phyloP scores from a whole-genome alignment of 345 rosid genomes.

The Hibiscus mutabilis region DNA sequence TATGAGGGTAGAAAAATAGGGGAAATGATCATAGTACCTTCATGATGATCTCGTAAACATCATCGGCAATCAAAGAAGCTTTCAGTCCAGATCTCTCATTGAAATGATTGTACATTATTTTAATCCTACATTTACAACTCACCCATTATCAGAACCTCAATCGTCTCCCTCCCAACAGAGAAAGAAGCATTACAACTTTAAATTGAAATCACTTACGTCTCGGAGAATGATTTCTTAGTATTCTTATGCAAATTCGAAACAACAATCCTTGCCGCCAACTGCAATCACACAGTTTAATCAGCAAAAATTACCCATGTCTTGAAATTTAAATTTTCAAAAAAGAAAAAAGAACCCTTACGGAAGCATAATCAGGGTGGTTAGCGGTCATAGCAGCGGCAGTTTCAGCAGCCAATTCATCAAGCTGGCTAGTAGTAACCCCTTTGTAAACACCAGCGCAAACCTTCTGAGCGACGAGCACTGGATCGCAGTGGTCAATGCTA shows the following conservation, averaged over 20 bases:
- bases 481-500: slow-evolving; percentile 84
- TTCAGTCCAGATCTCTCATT: slow-evolving; percentile 70
- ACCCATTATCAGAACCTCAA: not conserved
- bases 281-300: slow-evolving; percentile 11
- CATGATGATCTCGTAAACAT: slow-evolving; percentile 82
- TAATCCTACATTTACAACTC: slow-evolving; percentile 44
- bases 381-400: slow-evolving; percentile 96
- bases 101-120: slow-evolving; percentile 74
- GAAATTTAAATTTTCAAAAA: not conserved
- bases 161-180: not conserved
- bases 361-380: slow-evolving; percentile 94
- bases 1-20: no score
- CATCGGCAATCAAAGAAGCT: slow-evolving; percentile 85
- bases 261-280: slow-evolving; percentile 97
- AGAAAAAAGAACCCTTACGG: slow-evolving; percentile 28
- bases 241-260: slow-evolving; percentile 97
- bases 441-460: slow-evolving; percentile 96
- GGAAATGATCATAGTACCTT: slow-evolving; percentile 32
- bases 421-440: slow-evolving; percentile 94
- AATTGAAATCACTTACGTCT: slow-evolving; percentile 57
- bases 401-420: slow-evolving; percentile 95
- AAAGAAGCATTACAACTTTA: not conserved
- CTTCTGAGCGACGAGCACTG: slow-evolving; percentile 91
- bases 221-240: slow-evolving; percentile 84
- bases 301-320: not conserved